Evolutionary conservation across 1,284 basidiomycete species (phyloP).

Genomic region (Heterobasidion annosum): DNA sequence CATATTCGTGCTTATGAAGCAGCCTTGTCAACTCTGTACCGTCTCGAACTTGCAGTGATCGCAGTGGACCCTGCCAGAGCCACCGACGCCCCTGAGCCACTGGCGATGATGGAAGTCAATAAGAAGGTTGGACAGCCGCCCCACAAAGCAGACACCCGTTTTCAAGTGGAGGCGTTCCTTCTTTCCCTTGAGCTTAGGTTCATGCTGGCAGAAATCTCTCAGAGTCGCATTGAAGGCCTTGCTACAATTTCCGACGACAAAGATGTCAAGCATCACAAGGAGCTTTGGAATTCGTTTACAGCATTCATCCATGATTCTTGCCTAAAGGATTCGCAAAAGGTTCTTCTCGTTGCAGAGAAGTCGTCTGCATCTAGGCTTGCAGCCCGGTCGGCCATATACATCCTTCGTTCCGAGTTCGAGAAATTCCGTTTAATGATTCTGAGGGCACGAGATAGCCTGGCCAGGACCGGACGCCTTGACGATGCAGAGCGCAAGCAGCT

Average conservation of each 20-base stretch:
- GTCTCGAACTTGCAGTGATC: conserved; percentile 33
- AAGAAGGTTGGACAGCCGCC: conserved; percentile 42
- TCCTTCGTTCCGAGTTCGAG: conserved; percentile 13
- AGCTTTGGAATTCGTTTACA: conserved; percentile 28
- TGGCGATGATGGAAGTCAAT: conserved; percentile 37
- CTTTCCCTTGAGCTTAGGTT: conserved; percentile 34
- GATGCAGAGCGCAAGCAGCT: conserved; percentile 12
- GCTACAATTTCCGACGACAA: conserved; percentile 4
- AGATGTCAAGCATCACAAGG: conserved; percentile 8
- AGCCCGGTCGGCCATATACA: conserved; percentile 9
- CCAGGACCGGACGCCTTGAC: conserved; percentile 2
- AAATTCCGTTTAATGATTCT: conserved; percentile 11
- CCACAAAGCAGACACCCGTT: conserved; percentile 45
- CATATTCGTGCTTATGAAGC: conserved; percentile 46
- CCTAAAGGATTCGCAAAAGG: conserved; percentile 29
- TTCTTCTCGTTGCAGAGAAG: conserved; percentile 17
- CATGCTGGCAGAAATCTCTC: conserved; percentile 27
- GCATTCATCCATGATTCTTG: conserved; percentile 33
- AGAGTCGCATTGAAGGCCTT: conserved; percentile 13
- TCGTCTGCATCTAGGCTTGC: conserved; percentile 14
- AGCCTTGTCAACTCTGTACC: conserved; percentile 37
- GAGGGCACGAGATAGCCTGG: conserved; percentile 1
- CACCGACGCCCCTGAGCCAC: conserved; percentile 29
- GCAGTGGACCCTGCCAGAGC: conserved; percentile 23
- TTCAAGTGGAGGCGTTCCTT: conserved; percentile 46